These are phyloP conservation scores for Marasmius tenuissimus DNA, from an alignment of 1,284 basidiomycete genomes.

Conservation along the genomic window DNA sequence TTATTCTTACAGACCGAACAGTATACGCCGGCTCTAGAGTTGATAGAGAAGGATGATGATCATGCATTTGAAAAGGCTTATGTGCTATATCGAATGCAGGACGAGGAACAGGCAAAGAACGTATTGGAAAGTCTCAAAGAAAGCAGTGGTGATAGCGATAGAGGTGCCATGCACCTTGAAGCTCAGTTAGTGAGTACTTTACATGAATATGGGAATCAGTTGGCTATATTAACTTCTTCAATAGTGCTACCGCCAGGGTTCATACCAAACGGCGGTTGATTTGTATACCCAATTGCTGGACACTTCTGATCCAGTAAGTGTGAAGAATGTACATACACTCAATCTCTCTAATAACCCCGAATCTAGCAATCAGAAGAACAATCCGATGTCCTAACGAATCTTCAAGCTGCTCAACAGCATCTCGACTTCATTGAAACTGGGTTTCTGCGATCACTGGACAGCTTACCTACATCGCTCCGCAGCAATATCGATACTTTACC, in stretches of 20 bases:
- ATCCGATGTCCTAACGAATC: slow-evolving; percentile 81
- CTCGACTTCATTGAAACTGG: slow-evolving; percentile 77
- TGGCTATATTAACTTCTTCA: slow-evolving; percentile 3
- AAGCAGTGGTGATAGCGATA: slow-evolving; percentile 44
- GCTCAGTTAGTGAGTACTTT: slow-evolving; percentile 72
- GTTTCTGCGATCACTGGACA: slow-evolving; percentile 63
- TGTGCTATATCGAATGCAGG: slow-evolving; percentile 77
- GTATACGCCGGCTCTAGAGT: slow-evolving; percentile 56
- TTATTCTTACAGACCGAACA: slow-evolving; percentile 83
- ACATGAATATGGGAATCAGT: background rate
- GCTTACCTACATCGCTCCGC: slow-evolving; percentile 50
- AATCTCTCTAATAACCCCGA: slow-evolving; percentile 9
- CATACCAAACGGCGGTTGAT: slow-evolving; percentile 70
- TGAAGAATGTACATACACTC: slow-evolving; percentile 16
- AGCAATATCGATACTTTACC: slow-evolving; percentile 59
- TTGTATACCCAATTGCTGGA: slow-evolving; percentile 80
- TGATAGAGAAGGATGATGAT: slow-evolving; percentile 40
- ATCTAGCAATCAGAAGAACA: slow-evolving; percentile 80
- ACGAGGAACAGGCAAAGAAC: slow-evolving; percentile 63
- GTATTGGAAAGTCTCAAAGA: slow-evolving; percentile 53
- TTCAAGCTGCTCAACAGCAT: slow-evolving; percentile 75
- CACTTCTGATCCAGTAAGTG: slow-evolving; percentile 66
- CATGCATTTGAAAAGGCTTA: slow-evolving; percentile 77
- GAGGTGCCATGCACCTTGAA: slow-evolving; percentile 77
- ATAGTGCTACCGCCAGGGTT: slow-evolving; percentile 76